phyloP scores from a whole-genome alignment of 345 rosid genomes.

The Mercurialis annua region DNA sequence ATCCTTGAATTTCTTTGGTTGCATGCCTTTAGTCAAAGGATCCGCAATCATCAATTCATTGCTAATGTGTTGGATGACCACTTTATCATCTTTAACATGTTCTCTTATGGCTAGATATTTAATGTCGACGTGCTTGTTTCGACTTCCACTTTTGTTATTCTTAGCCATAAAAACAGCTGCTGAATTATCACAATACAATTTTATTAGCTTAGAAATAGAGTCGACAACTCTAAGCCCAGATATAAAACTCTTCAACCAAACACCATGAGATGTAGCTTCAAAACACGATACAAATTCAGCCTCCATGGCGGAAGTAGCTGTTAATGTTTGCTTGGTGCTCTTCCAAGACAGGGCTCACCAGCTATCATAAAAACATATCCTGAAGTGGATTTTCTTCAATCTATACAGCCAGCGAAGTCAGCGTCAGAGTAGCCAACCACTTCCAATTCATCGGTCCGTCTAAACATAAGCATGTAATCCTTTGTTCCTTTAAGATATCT shows the following conservation, averaged over 20 bases:
- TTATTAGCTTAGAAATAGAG: not conserved
- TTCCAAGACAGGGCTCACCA: not conserved
- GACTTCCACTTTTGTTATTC: not conserved
- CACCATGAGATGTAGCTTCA: not conserved
- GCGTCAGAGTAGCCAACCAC: not conserved
- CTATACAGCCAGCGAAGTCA: not conserved
- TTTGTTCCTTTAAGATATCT: not conserved
- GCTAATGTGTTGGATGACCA: conserved; percentile 6
- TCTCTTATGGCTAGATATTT: not conserved
- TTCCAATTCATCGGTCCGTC: not conserved
- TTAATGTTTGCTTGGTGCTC: not conserved
- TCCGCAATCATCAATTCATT: not conserved
- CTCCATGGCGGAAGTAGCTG: not conserved
- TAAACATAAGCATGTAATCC: not conserved
- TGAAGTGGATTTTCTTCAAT: not conserved
- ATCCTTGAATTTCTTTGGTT: not conserved
- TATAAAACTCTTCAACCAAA: conserved; percentile 1
- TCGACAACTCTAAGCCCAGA: not conserved
- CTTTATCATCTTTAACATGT: not conserved
- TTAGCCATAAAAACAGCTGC: not conserved
- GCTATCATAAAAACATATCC: conserved; percentile 2
- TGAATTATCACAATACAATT: not conserved
- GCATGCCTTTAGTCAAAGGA: conserved; percentile 7
- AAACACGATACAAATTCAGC: not conserved
- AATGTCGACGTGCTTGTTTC: not conserved